Evolutionary conservation across 352 stramenopile genomes (phyloP), one percentile per base, ranked within the genome.

Genomic region (Phytophthora fragariae): DNA sequence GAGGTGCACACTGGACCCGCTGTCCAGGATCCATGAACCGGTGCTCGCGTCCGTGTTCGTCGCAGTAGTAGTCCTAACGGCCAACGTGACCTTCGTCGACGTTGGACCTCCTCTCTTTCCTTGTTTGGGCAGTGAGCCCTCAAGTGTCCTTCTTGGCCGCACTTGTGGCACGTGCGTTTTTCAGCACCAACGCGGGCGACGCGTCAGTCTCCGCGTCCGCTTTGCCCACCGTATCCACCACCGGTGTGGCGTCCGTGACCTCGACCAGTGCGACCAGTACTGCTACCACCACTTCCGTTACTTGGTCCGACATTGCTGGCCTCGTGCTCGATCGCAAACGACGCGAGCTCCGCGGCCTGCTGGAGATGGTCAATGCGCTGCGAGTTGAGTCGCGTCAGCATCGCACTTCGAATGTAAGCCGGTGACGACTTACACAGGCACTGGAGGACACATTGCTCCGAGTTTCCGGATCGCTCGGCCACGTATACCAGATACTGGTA

Each of bases 401-500:
- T 64, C 54, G 44, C 62, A 1, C 7, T 60, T n/a, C 61, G 29
- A 2, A 65, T 29, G 21, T 61, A 39, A 3, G n/a, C 0, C 12
- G 65, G 57, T 33, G 57, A 56, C 21, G 49, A 72, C 37, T 56
- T 50, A 37, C 57, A 65, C 12, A 72, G n/a, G 5, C 65, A 72
- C 66, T 46, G 1, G 54, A 63, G 0, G 19, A 21, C 19, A 21
- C 19, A 21, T 21, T 21, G 19, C 19, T 21, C 19, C 19, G 19
- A 21, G 19, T 21, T 21, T 21, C 19, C 19, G 19, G 19, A 21
- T 21, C 58, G 41, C 44, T 73, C 66, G 0, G 58, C 66, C 3
- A 68, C 66, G 33, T 68, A 68, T 7, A 73, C 53, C 3, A 73
- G 21, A 21, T 31, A 73, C 53, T 64, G 66, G 24, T 49, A 68